Percentiles rank a stretch among this genome's conserved stretches.
Conservation (phyloP, 495 filamentous ascomycete species). For the Aspergillus nidulans region DNA sequence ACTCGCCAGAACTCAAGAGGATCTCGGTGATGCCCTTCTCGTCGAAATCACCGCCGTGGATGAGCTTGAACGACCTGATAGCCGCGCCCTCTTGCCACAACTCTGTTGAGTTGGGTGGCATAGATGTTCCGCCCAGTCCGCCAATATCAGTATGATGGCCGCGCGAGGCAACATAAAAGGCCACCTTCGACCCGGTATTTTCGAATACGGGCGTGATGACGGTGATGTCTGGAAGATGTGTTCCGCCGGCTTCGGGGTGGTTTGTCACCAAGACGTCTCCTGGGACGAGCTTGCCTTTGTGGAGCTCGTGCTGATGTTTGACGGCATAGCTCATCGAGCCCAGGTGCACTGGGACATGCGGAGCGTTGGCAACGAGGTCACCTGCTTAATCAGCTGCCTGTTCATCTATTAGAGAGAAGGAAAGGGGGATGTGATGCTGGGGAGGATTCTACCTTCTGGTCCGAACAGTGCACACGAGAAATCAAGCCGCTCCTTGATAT, state of each 20-base stretch:
- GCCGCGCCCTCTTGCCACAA: constrained; percentile 89
- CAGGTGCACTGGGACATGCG: constrained; percentile 83
- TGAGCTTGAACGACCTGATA: constrained; percentile 89
- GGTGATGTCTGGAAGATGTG: constrained; percentile 86
- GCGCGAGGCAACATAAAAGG: constrained; percentile 88
- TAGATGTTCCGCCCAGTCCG: constrained; percentile 87
- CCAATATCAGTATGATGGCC: constrained; percentile 81
- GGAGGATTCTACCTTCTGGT: constrained; percentile 46
- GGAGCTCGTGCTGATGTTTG: constrained; percentile 66
- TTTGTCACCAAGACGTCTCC: constrained; percentile 95
- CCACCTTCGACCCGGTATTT: constrained; percentile 49
- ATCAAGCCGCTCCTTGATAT: constrained; percentile 88
- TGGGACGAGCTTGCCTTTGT: constrained; percentile 80
- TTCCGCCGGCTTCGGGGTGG: constrained; percentile 88
- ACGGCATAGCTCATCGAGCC: constrained; percentile 90
- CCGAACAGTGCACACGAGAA: constrained; percentile 91
- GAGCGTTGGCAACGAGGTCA: constrained; percentile 84
- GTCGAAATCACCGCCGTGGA: constrained; percentile 80
- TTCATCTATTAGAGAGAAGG: background rate
- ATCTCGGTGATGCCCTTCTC: constrained; percentile 77
- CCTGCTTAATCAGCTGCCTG: background rate
- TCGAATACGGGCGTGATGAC: constrained; percentile 78
- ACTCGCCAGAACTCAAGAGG: constrained; percentile 74
- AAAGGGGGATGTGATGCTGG: background rate
- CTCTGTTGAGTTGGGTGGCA: constrained; percentile 90